Base-by-base conservation (phyloP, 2,329 filamentous ascomycete genomes). In the Aspergillus piperis region DNA sequence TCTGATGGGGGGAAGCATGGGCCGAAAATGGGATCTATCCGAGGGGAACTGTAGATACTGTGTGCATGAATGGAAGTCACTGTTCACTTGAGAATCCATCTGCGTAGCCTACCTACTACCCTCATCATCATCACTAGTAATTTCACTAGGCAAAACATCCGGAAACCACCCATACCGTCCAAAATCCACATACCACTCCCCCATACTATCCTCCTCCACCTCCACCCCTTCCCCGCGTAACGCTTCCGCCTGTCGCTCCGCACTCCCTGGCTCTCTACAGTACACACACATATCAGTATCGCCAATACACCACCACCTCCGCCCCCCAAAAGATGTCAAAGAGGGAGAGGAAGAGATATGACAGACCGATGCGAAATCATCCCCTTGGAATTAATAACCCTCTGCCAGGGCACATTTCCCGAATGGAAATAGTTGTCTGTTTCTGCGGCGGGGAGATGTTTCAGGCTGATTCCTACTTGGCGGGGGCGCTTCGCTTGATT, bases 401-500 rank as follows among this genome's bases (percentile, higher is more conserved):
- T 83, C 80, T 98, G 94, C 94, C 94, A 98, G 0, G 94, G 94
- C 3, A 98, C 94, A 65, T 89, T 97, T 23, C 80, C 81, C 61
- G 84, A 81, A 74, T 96, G 89, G 78, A 89, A 96, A 59, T 79
- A 75, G 56, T 77, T 74, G 48, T 77, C 76, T 38, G 74, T 77
- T 0, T 78, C 74, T 0, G 80, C 69, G 59, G 85, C 63, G 1
- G 92, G 86, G 11, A 98, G 86, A 73, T 96, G 89, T 75, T 96
- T 97, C 25, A 98, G 84, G 75, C 90, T 96, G 50, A 95, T 83
- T 56, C 94, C 94, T 6, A 98, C 93, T 78, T 98, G 94, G 59
- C 93, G 86, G 1, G 89, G 87, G 2, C 89, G 82, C 71, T 91
- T 84, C 3, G 89, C 88, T 19, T 19, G 2, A 19, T 19, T 19